Evolutionary conservation across 768 basidiomycete species (phyloP).

Genomic region (Russula earlei): DNA sequence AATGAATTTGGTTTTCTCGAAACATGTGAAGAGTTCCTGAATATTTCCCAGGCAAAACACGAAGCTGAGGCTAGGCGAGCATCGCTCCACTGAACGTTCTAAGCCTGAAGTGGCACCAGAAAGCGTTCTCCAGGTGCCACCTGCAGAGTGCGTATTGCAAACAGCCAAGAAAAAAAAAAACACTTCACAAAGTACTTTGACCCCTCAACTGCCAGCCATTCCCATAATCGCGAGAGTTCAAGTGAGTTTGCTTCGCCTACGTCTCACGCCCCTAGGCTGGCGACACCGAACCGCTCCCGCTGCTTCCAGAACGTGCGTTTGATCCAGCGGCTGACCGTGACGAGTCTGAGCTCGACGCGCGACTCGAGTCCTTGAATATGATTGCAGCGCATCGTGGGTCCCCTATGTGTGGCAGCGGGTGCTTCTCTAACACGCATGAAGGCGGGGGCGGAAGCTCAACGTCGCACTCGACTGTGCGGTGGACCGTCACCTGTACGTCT

Average conservation of each 20-base stretch:
- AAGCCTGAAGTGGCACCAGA: too few relatives aligned
- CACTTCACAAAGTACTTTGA: background rate
- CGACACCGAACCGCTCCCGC: background rate
- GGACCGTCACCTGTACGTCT: conserved; percentile 6
- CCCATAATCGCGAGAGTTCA: background rate
- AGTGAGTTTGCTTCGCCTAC: background rate
- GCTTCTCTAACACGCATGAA: background rate
- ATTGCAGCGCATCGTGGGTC: background rate
- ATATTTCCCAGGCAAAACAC: background rate
- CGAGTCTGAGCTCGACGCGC: background rate
- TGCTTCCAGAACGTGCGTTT: background rate
- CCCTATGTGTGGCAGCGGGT: background rate
- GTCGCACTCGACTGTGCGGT: conserved; percentile 6
- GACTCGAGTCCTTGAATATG: background rate
- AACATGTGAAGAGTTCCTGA: background rate
- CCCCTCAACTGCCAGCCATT: background rate
- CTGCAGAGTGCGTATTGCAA: too few relatives aligned
- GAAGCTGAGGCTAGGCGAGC: background rate
- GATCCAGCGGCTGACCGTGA: background rate
- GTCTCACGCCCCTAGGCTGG: background rate
- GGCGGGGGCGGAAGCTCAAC: background rate
- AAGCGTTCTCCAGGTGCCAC: too few relatives aligned
- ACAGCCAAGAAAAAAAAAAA: background rate
- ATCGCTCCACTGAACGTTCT: too few relatives aligned
- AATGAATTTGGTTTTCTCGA: background rate